phyloP scores from a whole-genome alignment of 23 red algal species.

The Agarophyton chilense region DNA sequence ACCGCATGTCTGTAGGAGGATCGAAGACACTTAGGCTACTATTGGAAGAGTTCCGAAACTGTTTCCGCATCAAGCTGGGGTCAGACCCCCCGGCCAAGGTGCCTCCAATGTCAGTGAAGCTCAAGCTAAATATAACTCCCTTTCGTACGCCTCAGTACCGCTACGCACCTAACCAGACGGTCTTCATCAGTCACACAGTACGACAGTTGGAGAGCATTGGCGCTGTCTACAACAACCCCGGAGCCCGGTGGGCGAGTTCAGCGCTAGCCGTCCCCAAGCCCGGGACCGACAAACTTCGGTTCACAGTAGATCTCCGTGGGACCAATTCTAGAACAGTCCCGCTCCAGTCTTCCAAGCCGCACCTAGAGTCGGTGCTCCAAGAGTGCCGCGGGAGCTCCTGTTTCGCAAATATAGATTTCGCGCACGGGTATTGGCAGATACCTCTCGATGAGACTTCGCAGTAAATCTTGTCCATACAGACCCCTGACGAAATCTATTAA shows the following conservation, averaged over 20 bases:
- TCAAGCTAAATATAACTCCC: neutral
- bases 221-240: constrained; percentile 31
- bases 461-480: constrained; percentile 18
- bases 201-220: constrained; percentile 11
- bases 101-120: neutral
- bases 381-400: neutral
- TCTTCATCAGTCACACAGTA: constrained; percentile 1
- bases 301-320: constrained; percentile 39
- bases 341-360: constrained; percentile 22
- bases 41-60: neutral
- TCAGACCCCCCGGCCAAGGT: constrained; percentile 25
- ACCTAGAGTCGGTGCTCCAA: constrained; percentile 22
- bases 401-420: constrained; percentile 37
- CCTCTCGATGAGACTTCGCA: constrained; percentile 25
- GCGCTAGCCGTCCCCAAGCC: constrained; percentile 49
- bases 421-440: constrained; percentile 52
- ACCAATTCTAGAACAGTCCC: neutral
- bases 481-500: constrained; percentile 19
- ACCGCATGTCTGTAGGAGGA: neutral
- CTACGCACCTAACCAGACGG: neutral
- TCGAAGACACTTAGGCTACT: neutral
- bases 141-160: neutral
- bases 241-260: neutral
- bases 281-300: constrained; percentile 30
- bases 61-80: constrained; percentile 21